Percentiles rank a stretch among this genome's conserved stretches.
Evolutionary conservation across 768 basidiomycete genomes (phyloP).

Genomic region (Lactarius vividus): DNA sequence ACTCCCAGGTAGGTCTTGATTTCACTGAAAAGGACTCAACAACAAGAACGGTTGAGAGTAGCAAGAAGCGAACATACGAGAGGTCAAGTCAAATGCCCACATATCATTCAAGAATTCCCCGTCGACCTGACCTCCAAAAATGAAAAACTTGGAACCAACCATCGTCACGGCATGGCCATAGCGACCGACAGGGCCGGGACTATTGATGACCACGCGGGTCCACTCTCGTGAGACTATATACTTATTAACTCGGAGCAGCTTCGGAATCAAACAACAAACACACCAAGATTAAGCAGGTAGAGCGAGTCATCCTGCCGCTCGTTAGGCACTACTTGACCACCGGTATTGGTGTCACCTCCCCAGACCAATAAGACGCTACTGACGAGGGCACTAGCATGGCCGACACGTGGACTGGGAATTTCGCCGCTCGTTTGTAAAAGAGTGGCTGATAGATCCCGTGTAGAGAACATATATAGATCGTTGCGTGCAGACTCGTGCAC

Average conservation of each 20-base stretch:
- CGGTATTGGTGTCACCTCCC: conserved; percentile 96
- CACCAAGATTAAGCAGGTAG: conserved; percentile 92
- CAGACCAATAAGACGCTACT: conserved; percentile 95
- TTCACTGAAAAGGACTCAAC: conserved; percentile 53
- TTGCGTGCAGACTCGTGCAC: conserved; percentile 87
- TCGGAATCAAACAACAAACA: conserved; percentile 35
- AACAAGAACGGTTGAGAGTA: conserved; percentile 12
- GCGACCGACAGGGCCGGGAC: conserved; percentile 78
- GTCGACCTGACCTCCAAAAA: conserved; percentile 96
- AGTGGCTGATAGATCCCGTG: conserved; percentile 72
- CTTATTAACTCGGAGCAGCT: neutral
- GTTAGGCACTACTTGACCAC: conserved; percentile 52
- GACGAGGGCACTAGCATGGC: conserved; percentile 93
- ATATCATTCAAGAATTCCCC: conserved; percentile 93
- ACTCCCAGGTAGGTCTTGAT: conserved; percentile 81
- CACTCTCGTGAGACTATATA: conserved; percentile 85
- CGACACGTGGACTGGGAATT: conserved; percentile 86
- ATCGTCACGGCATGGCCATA: conserved; percentile 97
- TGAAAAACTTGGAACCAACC: conserved; percentile 86
- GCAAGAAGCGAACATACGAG: conserved; percentile 53
- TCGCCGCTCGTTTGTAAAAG: conserved; percentile 88
- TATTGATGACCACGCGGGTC: conserved; percentile 80
- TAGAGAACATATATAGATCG: conserved; percentile 90
- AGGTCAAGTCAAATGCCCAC: conserved; percentile 95
- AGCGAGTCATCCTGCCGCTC: conserved; percentile 90